Conservation (phyloP, 345 rosid species). For the Hypericum perforatum region DNA sequence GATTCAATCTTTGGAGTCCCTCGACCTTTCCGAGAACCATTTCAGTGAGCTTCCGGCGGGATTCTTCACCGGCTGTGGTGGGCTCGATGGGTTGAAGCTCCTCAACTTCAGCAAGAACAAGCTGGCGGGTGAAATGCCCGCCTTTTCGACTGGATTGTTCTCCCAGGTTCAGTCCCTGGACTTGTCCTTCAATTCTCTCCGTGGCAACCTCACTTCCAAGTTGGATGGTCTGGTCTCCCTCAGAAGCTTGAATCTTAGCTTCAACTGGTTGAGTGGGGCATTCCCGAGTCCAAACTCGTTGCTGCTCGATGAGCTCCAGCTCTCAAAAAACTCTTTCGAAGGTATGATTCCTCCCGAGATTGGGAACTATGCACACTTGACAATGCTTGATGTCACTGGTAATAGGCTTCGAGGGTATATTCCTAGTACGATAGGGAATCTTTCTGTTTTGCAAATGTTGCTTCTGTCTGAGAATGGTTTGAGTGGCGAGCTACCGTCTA, state of each 20-base stretch:
- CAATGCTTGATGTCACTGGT: slow-evolving; percentile 37
- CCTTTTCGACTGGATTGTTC: slow-evolving; percentile 27
- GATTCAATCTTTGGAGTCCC: slow-evolving; percentile 42
- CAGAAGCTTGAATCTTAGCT: slow-evolving; percentile 34
- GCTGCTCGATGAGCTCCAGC: slow-evolving; percentile 38
- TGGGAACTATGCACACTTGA: slow-evolving; percentile 27
- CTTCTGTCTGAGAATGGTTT: slow-evolving; percentile 43
- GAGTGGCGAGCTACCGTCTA: slow-evolving; percentile 35
- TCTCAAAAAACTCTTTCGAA: slow-evolving; percentile 26
- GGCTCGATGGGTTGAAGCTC: slow-evolving; percentile 31
- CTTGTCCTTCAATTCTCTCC: slow-evolving; percentile 36
- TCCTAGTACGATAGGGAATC: slow-evolving; percentile 41
- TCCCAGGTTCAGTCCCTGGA: slow-evolving; percentile 45
- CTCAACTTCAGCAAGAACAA: slow-evolving; percentile 46
- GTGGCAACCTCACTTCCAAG: slow-evolving; percentile 27
- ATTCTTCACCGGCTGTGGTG: slow-evolving; percentile 35
- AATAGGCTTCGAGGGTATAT: slow-evolving; percentile 38
- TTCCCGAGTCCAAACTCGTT: slow-evolving; percentile 31
- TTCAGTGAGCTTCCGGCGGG: slow-evolving; percentile 39
- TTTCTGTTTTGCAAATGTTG: slow-evolving; percentile 34
- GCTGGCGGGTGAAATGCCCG: slow-evolving; percentile 33
- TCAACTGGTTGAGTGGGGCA: slow-evolving; percentile 27
- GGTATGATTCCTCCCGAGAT: slow-evolving; percentile 43
- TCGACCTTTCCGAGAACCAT: slow-evolving; percentile 43
- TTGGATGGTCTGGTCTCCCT: slow-evolving; percentile 43